Evolutionary conservation across 1,284 basidiomycete species (phyloP), one percentile per base, ranked within the genome.

Genomic region (Pholiota adiposa): DNA sequence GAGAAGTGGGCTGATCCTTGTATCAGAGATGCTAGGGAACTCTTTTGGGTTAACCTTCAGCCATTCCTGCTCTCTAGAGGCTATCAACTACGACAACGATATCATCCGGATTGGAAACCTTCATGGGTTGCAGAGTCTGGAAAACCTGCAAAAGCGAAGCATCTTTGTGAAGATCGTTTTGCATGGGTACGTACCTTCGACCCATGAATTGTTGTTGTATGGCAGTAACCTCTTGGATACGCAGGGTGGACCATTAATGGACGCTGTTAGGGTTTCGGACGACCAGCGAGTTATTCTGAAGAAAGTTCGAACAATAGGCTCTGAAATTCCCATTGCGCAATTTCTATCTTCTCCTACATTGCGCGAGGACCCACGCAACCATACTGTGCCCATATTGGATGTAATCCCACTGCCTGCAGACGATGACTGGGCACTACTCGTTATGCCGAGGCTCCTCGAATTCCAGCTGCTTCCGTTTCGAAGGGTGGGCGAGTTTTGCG

Each of bases 401-500:
- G 58, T 63, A 3, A 44, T 63, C n/a, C 31, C 59, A 4, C 41
- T 59, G 23, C 54, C 61, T 36, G 43, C 34, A 21, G 48, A 52
- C 31, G 61, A 63, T n/a, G 58, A 56, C 3, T 18, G 53, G 11
- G 58, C 58, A 4, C 19, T 63, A 18, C 9, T 59, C 2, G 56
- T 58, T 8, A 58, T 62, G 60, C 60, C 60, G 0, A 29, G 43
- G 21, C 49, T 62, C 3, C 27, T 62, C 3, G 31, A 23, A 12
- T 58, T 58, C 14, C 25, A 59, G 27, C 4, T 19, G 2, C 41
- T 63, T n/a, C 61, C 61, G 7, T 63, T 59, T 44, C 50, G 58
- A 36, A 49, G 51, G 16, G 1, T 63, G 9, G 61, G 61, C 2
- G 58, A 63, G 48, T 43, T 63, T 19, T 50, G 58, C n/a, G 58